Base-by-base conservation (phyloP, 176 grass and related monocot species). In the Otatea glauca region DNA sequence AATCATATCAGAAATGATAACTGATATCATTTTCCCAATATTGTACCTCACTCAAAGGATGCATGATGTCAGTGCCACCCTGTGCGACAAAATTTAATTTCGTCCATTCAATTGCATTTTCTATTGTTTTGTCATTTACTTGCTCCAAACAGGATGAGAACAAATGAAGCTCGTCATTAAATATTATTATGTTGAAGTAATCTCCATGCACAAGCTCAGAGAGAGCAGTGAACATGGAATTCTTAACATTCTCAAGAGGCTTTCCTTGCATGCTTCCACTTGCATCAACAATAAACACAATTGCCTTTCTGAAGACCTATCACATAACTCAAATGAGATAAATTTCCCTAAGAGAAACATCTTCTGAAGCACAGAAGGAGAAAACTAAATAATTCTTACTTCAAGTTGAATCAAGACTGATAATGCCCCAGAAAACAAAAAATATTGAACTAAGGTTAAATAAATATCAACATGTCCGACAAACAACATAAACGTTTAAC, bases 111-210 rank as follows among this genome's bases (percentile, higher is more conserved):
- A 88, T 84, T 21, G 89, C 93, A 60, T 76, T 94, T 87, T 89
- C 91, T 83, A 92, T 66, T 71, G 89, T 75, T 80, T 89, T 91
- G 16, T 86, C 93, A 81, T 83, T 92, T 73, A 87, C 91, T 74
- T 85, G 86, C 84, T 92, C 91, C 83, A 99, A 88, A 84, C 68
- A 84, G 21, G 96, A 92, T 43, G 96, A 94, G 50, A 99, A 99
- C 12, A 86, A 88, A 78, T 58, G 83, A 61, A 92, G 42, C 21
- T 91, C 91, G 66, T 94, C 96, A 84, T 88, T 93, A 72, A 92
- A 99, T 85, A 89, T 81, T 81, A 99, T 91, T 85, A 99, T 92
- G 84, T 96, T 93, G 76, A 99, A 96, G 34, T 78, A 87, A 77
- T 99, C 96, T 60, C 76, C 85, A 73, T 92, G 70, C 27, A 24